Percentiles rank a stretch among this genome's conserved stretches.
Evolutionary conservation across 768 basidiomycete species (phyloP).

Genomic region (Rhizopogon vesiculosus): DNA sequence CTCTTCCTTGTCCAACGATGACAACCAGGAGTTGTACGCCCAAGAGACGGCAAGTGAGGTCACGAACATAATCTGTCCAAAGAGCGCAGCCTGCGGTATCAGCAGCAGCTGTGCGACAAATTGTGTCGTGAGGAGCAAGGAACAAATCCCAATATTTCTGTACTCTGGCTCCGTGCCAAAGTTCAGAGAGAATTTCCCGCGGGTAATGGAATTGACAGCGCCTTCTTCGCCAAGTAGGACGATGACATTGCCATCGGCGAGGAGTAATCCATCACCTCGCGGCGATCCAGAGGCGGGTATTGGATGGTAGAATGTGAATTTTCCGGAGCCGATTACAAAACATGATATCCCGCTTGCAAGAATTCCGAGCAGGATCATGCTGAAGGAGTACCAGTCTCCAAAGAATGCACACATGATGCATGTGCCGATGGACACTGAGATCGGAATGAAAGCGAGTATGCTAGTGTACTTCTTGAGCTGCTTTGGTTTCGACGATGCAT

Average conservation of each 20-base stretch:
- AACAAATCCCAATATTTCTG: constrained; percentile 24
- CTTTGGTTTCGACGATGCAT: constrained; percentile 9
- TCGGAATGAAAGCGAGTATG: constrained; percentile 25
- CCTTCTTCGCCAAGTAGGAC: constrained; percentile 24
- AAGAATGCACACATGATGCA: constrained; percentile 24
- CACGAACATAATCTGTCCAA: constrained; percentile 33
- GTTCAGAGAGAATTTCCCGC: constrained; percentile 24
- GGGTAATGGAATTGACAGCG: constrained; percentile 27
- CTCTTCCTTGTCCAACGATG: constrained; percentile 32
- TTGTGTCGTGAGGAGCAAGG: constrained; percentile 26
- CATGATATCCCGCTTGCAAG: constrained; percentile 27
- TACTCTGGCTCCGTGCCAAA: constrained; percentile 24
- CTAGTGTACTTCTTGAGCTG: constrained; percentile 17
- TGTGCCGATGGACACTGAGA: constrained; percentile 22
- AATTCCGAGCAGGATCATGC: constrained; percentile 30
- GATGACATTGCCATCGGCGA: constrained; percentile 18
- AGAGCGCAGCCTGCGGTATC: constrained; percentile 25
- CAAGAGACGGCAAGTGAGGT: constrained; percentile 28
- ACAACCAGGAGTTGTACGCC: constrained; percentile 30
- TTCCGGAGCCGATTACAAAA: constrained; percentile 28
- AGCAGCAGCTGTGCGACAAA: constrained; percentile 32
- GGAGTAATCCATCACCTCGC: constrained; percentile 26
- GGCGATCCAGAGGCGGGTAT: constrained; percentile 20
- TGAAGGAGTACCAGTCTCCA: constrained; percentile 29
- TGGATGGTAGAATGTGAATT: constrained; percentile 22